These are phyloP conservation scores for Cyberlindnera xishuangbannaensis DNA, from an alignment of 805 yeast genomes.

Conservation along the genomic window DNA sequence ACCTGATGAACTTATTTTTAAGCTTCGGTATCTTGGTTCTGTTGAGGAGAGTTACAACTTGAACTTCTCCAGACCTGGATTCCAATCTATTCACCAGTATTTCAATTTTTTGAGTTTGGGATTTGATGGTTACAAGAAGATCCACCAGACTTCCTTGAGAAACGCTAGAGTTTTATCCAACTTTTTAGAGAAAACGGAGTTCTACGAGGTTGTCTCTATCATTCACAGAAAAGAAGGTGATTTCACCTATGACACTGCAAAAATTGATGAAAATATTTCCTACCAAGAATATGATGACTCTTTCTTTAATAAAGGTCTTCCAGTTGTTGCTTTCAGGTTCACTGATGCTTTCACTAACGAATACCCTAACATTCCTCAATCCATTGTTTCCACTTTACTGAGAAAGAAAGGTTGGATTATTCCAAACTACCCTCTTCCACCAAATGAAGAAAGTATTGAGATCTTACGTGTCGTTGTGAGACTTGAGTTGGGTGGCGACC, in stretches of 20 bases:
- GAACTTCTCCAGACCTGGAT: slow-evolving; percentile 90
- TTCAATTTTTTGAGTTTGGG: slow-evolving; percentile 73
- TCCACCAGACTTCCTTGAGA: slow-evolving; percentile 56
- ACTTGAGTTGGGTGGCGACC: slow-evolving; percentile 53
- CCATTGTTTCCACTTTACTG: slow-evolving; percentile 62
- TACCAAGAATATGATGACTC: slow-evolving; percentile 33
- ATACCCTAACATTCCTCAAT: slow-evolving; percentile 81
- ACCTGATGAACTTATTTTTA: slow-evolving; percentile 70
- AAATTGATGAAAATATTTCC: slow-evolving; percentile 24
- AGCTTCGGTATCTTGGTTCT: slow-evolving; percentile 81
- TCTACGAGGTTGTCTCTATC: slow-evolving; percentile 69
- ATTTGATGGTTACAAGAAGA: slow-evolving; percentile 56
- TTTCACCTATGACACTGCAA: slow-evolving; percentile 18
- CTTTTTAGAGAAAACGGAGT: slow-evolving; percentile 57
- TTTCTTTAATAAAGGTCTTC: slow-evolving; percentile 67
- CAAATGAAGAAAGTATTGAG: slow-evolving; percentile 50
- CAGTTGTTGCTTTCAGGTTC: slow-evolving; percentile 83
- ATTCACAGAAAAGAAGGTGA: slow-evolving; percentile 57
- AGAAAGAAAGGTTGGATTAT: slow-evolving; percentile 82
- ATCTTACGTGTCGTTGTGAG: slow-evolving; percentile 83
- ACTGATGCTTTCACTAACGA: slow-evolving; percentile 47
- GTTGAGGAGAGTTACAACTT: slow-evolving; percentile 80
- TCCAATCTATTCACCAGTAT: slow-evolving; percentile 85
- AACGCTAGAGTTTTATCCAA: slow-evolving; percentile 65
- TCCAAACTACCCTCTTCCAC: slow-evolving; percentile 84